phyloP scores from a whole-genome alignment of 805 yeast species.

The Isabelozyma rhagii region DNA sequence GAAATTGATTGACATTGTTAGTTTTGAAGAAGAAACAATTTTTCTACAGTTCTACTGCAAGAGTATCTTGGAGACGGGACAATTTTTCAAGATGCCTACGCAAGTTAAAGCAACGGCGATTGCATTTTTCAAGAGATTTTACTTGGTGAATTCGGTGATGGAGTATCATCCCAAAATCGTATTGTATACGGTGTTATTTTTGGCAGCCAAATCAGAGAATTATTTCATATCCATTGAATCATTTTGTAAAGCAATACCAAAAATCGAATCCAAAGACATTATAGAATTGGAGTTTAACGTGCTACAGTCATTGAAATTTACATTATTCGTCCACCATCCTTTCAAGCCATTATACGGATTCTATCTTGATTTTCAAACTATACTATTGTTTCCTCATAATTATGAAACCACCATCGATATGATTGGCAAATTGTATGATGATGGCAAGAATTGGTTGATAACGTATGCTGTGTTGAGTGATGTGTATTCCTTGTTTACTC shows the following conservation, averaged over 20 bases:
- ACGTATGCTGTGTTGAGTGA: slow-evolving; percentile 71
- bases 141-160: slow-evolving; percentile 76
- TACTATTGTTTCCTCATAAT: slow-evolving; percentile 40
- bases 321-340: slow-evolving; percentile 85
- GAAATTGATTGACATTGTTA: slow-evolving; percentile 43
- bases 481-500: slow-evolving; percentile 74
- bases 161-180: slow-evolving; percentile 83
- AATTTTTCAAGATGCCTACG: slow-evolving; percentile 76
- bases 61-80: slow-evolving; percentile 66
- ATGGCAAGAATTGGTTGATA: slow-evolving; percentile 61
- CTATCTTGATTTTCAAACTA: slow-evolving; percentile 79
- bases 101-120: slow-evolving; percentile 88
- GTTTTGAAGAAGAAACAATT: slow-evolving; percentile 65
- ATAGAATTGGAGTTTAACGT: slow-evolving; percentile 77
- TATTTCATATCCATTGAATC: slow-evolving; percentile 81
- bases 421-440: slow-evolving; percentile 68
- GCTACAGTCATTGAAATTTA: slow-evolving; percentile 70
- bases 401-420: slow-evolving; percentile 48
- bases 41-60: slow-evolving; percentile 70
- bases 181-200: slow-evolving; percentile 67
- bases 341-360: slow-evolving; percentile 90
- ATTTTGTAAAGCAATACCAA: slow-evolving; percentile 68
- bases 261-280: slow-evolving; percentile 63
- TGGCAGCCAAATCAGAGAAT: slow-evolving; percentile 93
- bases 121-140: slow-evolving; percentile 77